Percentiles rank a stretch among this genome's conserved stretches.
Evolutionary conservation across 495 filamentous ascomycete species (phyloP).

Genomic region (Aspergillus saccharolyticus): DNA sequence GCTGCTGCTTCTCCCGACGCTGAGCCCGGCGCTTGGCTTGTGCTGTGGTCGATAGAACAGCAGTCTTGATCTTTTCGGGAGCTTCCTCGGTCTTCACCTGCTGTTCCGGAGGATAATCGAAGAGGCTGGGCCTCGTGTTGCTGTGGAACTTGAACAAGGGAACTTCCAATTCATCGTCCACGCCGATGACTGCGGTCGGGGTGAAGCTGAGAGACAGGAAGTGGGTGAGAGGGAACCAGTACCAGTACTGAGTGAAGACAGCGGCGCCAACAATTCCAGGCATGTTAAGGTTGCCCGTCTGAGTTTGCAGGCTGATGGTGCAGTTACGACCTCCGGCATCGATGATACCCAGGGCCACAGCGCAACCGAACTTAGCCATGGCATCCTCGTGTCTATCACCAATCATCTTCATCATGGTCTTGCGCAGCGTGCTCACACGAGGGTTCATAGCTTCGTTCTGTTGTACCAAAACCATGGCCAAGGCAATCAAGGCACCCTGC

Average conservation of each 20-base stretch:
- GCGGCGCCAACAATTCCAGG: constrained; percentile 95
- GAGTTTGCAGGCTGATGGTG: constrained; percentile 94
- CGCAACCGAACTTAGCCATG: constrained; percentile 98
- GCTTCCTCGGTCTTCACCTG: constrained; percentile 92
- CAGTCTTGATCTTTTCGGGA: constrained; percentile 90
- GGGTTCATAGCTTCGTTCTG: constrained; percentile 96
- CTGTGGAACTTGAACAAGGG: constrained; percentile 96
- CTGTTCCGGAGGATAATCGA: constrained; percentile 96
- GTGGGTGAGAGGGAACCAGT: constrained; percentile 99
- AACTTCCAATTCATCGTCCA: constrained; percentile 89
- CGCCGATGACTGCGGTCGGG: constrained; percentile 88
- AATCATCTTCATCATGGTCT: constrained; percentile 84
- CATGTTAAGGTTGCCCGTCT: constrained; percentile 98
- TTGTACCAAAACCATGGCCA: constrained; percentile 97
- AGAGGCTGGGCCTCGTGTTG: constrained; percentile 88
- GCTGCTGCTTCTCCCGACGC: constrained; percentile 66
- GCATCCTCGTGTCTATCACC: constrained; percentile 96
- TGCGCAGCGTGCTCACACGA: constrained; percentile 75
- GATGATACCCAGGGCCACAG: constrained; percentile 92
- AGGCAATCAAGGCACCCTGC: constrained; percentile 90
- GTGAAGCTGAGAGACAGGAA: constrained; percentile 92
- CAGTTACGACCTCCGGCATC: constrained; percentile 98
- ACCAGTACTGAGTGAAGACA: constrained; percentile 99
- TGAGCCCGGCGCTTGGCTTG: constrained; percentile 91
- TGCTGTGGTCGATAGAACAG: constrained; percentile 91